These are phyloP conservation scores for Ramalina intermedia DNA, from an alignment of 495 filamentous ascomycete genomes.

Conservation along the genomic window DNA sequence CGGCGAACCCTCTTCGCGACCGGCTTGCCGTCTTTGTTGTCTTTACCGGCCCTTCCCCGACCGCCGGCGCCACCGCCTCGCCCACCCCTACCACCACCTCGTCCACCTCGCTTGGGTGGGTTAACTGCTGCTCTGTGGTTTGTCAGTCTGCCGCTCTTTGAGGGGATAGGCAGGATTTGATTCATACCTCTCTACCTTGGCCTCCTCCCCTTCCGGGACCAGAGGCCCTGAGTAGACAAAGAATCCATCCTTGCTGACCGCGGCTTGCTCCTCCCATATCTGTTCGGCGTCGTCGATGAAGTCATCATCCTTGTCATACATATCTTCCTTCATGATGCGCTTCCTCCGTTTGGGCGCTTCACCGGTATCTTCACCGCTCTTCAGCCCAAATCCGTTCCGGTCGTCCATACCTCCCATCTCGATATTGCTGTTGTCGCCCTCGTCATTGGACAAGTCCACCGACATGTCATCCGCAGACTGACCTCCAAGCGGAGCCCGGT, in stretches of 20 bases:
- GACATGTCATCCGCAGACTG: conserved; percentile 45
- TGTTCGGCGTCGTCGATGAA: conserved; percentile 96
- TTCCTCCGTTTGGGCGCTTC: conserved; percentile 52
- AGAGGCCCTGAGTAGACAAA: conserved; percentile 80
- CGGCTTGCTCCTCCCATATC: conserved; percentile 90
- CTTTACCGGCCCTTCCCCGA: conserved; percentile 26
- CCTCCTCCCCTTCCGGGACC: conserved; percentile 76
- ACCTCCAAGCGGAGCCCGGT: conserved; percentile 26
- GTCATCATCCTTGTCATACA: conserved; percentile 91
- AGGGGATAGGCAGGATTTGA: background rate
- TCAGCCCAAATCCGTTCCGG: conserved; percentile 18
- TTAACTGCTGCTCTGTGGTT: background rate
- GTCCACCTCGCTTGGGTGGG: background rate
- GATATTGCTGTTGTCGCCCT: conserved; percentile 60
- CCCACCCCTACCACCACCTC: conserved; percentile 62
- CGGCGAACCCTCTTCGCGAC: background rate
- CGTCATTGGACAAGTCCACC: conserved; percentile 37
- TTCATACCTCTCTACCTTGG: conserved; percentile 58
- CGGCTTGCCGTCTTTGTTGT: background rate
- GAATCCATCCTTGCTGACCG: conserved; percentile 83
- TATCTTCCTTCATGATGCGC: conserved; percentile 79
- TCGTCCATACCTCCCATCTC: conserved; percentile 58
- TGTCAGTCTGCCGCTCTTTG: background rate
- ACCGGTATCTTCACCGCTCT: conserved; percentile 20
- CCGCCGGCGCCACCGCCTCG: conserved; percentile 59